These are phyloP conservation scores for Lactifluus volemus DNA, from an alignment of 768 basidiomycete species.

Conservation along the genomic window DNA sequence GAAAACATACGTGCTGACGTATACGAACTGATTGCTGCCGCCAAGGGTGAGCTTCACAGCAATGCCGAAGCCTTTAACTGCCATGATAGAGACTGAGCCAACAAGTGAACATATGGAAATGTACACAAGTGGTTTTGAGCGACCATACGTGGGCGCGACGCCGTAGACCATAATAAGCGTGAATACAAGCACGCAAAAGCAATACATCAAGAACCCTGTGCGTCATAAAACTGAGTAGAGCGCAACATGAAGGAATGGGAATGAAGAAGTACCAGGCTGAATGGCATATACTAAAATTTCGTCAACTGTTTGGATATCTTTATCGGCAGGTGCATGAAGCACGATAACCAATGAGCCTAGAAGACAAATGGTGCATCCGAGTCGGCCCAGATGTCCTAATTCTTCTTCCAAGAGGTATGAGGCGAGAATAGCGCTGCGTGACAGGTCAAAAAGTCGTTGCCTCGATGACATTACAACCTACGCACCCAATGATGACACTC, in stretches of 20 bases:
- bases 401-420: slow-evolving; percentile 90
- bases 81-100: slow-evolving; percentile 97
- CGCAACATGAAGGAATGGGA: neutral
- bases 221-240: neutral
- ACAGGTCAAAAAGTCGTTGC: neutral
- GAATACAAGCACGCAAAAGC: slow-evolving; percentile 76
- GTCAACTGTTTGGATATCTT: slow-evolving; percentile 85
- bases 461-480: slow-evolving; percentile 10
- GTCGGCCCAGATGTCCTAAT: slow-evolving; percentile 84
- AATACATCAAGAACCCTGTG: slow-evolving; percentile 85
- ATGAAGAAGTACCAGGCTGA: slow-evolving; percentile 65
- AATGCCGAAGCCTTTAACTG: slow-evolving; percentile 96
- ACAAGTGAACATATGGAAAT: slow-evolving; percentile 95
- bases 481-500: slow-evolving; percentile 92
- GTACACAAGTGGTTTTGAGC: slow-evolving; percentile 83
- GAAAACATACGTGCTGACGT: slow-evolving; percentile 95
- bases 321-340: slow-evolving; percentile 94
- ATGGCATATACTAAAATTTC: slow-evolving; percentile 88
- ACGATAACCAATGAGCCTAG: slow-evolving; percentile 92
- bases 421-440: slow-evolving; percentile 76
- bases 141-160: slow-evolving; percentile 79
- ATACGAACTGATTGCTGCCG: slow-evolving; percentile 92
- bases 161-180: slow-evolving; percentile 79
- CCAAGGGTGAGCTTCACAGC: slow-evolving; percentile 90
- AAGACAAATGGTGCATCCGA: slow-evolving; percentile 77